Evolutionary conservation across 2,329 filamentous ascomycete genomes (phyloP), one percentile per base, ranked within the genome.

Genomic region (Dothistroma septosporum): DNA sequence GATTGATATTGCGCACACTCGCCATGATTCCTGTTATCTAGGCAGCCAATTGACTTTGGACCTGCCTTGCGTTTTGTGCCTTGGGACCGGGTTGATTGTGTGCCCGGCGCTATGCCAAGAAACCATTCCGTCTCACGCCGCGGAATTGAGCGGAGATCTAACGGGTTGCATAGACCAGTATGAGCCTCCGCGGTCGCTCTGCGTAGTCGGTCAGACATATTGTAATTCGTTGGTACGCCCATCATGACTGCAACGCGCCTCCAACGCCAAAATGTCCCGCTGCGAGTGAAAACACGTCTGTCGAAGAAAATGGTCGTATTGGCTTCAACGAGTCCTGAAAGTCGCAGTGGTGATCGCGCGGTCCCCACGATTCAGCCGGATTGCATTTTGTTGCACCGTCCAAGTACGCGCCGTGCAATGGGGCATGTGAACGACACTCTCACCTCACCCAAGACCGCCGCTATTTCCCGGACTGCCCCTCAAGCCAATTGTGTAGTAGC

Each of bases 401-500:
- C 24, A 28, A 28, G 24, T 3, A 28, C 24, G 33, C 14, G 33
- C 33, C 10, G 12, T n/a, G 37, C 12, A 7, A 44, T 44, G 37
- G 37, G 12, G 37, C 37, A 2, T n/a, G 4, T 37, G 10, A 37
- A 37, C 10, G 10, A 37, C 33, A 16, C 33, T 16, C 10, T 37
- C 33, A 24, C 44, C 11, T 59, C 57, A 59, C 10, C 49, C 57
- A 22, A 50, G 10, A 12, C 57, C 57, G 7, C 57, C 57, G 46
- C n/a, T 54, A 33, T 59, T 54, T 1, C 57, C 49, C 4, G 33
- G 49, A 14, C 11, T 48, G 19, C 57, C 57, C 21, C 57, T 21
- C 57, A 59, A 19, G 5, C 49, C 49, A 19, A 59, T 31, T 7
- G 49, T 59, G 32, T 59, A 33, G 19, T 24, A 53, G 37, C 32